These are phyloP conservation scores for Trypanosoma avium DNA, from an alignment of 208 protist genomes.

Conservation along the genomic window DNA sequence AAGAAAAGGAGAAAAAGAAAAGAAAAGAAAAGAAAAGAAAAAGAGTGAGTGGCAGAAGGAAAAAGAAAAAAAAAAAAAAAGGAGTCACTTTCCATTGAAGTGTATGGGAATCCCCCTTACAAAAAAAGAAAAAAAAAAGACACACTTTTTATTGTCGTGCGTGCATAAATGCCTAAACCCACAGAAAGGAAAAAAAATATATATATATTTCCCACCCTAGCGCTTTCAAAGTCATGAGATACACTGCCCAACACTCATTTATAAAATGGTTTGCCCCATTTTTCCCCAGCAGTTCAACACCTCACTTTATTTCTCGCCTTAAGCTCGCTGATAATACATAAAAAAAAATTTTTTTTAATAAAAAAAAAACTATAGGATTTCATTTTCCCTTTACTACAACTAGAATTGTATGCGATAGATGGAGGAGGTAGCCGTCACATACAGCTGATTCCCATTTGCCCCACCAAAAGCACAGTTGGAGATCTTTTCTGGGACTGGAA, in stretches of 20 bases:
- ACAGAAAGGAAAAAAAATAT: not conserved
- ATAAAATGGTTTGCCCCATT: too few species aligned
- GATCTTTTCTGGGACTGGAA: constrained; percentile 22
- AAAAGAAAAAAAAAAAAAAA: not conserved
- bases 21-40: not conserved
- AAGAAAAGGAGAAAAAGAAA: constrained; percentile 9
- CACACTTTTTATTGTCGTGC: not conserved
- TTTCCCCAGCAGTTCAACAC: too few species aligned
- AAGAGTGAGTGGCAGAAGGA: not conserved
- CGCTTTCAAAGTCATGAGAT: too few species aligned
- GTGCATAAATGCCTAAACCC: too few species aligned
- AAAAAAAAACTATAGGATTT: too few species aligned
- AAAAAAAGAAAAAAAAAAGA: not conserved
- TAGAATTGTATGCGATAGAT: constrained; percentile 28
- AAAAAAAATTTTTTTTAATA: too few species aligned
- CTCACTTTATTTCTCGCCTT: too few species aligned
- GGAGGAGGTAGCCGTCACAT: constrained; percentile 23
- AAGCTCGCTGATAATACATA: too few species aligned
- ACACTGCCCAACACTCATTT: too few species aligned
- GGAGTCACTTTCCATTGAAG: too few species aligned
- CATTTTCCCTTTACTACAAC: too few species aligned
- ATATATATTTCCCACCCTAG: not conserved
- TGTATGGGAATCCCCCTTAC: not conserved
- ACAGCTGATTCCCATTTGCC: constrained; percentile 25
- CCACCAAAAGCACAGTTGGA: constrained; percentile 36